Evolutionary conservation across 2,329 filamentous ascomycete species (phyloP).

Genomic region (Arthrobotrys sphaeroides): DNA sequence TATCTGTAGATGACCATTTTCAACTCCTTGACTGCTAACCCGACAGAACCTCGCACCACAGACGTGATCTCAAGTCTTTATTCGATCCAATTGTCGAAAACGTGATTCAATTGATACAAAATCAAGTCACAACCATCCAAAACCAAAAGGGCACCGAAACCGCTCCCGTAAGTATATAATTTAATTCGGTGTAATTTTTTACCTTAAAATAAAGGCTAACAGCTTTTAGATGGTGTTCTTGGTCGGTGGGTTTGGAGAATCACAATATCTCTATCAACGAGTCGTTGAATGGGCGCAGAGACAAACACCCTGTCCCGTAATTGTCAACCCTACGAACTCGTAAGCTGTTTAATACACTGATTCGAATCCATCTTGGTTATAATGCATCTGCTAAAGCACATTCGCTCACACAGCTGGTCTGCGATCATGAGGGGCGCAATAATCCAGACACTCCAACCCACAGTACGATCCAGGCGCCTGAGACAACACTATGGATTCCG

Average conservation of each 20-base stretch:
- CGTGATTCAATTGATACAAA: slow-evolving; percentile 19
- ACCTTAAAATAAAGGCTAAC: neutral
- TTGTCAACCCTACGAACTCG: slow-evolving; percentile 25
- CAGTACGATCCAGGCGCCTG: neutral
- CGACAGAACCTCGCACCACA: neutral
- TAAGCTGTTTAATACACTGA: slow-evolving; percentile 7
- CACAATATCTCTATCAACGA: slow-evolving; percentile 15
- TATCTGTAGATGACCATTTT: neutral
- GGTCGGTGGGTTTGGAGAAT: slow-evolving; percentile 28
- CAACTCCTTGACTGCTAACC: neutral
- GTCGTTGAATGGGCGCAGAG: neutral
- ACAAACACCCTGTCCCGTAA: neutral
- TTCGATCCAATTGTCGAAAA: slow-evolving; percentile 44
- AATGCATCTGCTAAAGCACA: neutral
- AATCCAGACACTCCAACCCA: neutral
- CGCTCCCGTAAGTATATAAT: neutral
- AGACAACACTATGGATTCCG: slow-evolving; percentile 27
- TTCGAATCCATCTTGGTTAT: no score
- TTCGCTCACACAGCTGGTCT: slow-evolving; percentile 6
- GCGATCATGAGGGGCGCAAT: slow-evolving; percentile 36
- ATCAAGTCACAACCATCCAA: slow-evolving; percentile 15
- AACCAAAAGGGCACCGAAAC: neutral
- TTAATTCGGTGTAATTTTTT: neutral
- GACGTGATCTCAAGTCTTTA: slow-evolving; percentile 29
- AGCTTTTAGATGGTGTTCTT: neutral